Conservation (phyloP, 2,329 filamentous ascomycete genomes). For the Exophiala sideris region DNA sequence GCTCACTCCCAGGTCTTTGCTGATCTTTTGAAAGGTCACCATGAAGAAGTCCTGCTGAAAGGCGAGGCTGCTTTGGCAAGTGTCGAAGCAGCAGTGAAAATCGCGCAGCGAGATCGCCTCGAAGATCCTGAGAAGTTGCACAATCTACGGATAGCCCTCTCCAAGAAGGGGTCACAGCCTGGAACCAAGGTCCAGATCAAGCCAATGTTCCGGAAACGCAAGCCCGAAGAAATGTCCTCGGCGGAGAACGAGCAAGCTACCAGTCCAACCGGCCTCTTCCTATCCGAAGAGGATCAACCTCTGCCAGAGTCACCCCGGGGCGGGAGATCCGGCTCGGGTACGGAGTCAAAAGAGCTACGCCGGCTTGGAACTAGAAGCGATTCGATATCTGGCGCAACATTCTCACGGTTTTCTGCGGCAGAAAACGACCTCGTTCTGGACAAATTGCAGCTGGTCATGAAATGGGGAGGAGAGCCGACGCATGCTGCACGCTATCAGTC, state of each 20-base stretch:
- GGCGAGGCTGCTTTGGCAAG: conserved; percentile 85
- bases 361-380: conserved; percentile 65
- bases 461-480: conserved; percentile 97
- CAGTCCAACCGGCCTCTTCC: not conserved
- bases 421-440: conserved; percentile 92
- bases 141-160: conserved; percentile 77
- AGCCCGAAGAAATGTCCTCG: conserved; percentile 53
- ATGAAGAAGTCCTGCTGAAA: conserved; percentile 92
- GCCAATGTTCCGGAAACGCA: conserved; percentile 94
- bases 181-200: conserved; percentile 99
- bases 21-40: conserved; percentile 87
- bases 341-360: conserved; percentile 34
- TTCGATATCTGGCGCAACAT: conserved; percentile 82
- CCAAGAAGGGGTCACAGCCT: conserved; percentile 89
- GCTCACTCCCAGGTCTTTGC: conserved; percentile 97
- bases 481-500: conserved; percentile 96
- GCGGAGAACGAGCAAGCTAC: not conserved
- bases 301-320: conserved; percentile 3
- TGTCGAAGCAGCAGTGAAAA: conserved; percentile 81
- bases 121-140: conserved; percentile 88
- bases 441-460: conserved; percentile 95
- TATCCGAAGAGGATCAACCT: no score
- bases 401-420: conserved; percentile 88
- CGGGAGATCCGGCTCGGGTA: conserved; percentile 8
- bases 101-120: conserved; percentile 71